Evolutionary conservation across 306 rosid species (phyloP).

Genomic region (Pyrus betulifolia): DNA sequence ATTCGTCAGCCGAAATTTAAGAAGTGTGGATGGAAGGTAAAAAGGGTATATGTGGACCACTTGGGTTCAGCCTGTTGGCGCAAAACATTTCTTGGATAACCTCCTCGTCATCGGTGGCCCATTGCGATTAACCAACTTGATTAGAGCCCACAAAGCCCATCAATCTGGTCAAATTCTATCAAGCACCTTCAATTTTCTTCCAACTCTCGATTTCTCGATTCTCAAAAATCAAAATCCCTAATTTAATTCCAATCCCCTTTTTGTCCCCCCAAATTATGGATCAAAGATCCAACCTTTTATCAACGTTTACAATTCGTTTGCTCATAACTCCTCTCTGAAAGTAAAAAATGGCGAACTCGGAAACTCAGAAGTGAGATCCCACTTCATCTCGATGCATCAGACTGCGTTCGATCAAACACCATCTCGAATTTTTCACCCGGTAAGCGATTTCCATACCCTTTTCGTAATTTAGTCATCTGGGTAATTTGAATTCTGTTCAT

Average conservation of each 20-base stretch:
- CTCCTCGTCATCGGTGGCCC: neutral
- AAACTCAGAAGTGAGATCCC: conserved; percentile 7
- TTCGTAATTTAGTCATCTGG: conserved; percentile 9
- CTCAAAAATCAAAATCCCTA: neutral
- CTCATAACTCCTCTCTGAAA: neutral
- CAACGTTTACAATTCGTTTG: neutral
- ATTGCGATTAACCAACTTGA: neutral
- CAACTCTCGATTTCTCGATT: neutral
- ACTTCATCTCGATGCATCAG: conserved; percentile 14
- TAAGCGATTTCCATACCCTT: conserved; percentile 31
- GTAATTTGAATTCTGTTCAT: conserved; percentile 2
- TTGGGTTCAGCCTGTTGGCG: neutral
- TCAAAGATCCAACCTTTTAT: neutral
- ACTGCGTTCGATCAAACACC: conserved; percentile 23
- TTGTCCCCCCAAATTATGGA: neutral
- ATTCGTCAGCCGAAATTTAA: too few species aligned
- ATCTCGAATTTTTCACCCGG: conserved; percentile 26
- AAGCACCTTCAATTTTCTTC: too few species aligned
- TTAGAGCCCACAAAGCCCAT: neutral
- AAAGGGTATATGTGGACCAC: too few species aligned
- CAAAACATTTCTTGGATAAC: neutral
- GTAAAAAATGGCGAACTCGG: neutral
- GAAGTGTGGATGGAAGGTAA: too few species aligned
- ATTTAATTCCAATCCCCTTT: neutral
- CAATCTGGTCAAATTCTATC: too few species aligned